Percentiles rank a stretch among this genome's conserved stretches.
These are phyloP conservation scores for Immersiella caudata DNA, from an alignment of 495 filamentous ascomycete genomes.

Conservation along the genomic window DNA sequence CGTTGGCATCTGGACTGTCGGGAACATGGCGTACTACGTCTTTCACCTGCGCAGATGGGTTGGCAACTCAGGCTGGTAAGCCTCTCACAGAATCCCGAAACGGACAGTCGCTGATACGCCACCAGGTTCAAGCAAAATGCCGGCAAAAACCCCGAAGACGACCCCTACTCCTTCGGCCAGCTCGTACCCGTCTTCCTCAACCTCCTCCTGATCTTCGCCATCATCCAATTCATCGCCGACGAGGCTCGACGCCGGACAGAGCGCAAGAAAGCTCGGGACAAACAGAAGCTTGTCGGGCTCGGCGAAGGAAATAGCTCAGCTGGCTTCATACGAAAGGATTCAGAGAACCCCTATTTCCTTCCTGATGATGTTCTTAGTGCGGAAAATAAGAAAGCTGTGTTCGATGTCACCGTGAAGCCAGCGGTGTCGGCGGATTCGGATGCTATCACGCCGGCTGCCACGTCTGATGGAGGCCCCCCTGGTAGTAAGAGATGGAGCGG, in stretches of 20 bases:
- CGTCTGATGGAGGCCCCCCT: too few relatives aligned
- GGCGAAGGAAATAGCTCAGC: too few relatives aligned
- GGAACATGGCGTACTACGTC: conserved; percentile 32
- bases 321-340: neutral
- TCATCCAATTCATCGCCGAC: conserved; percentile 36
- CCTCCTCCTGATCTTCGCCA: conserved; percentile 39
- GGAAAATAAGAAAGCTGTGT: neutral
- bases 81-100: too few relatives aligned
- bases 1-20: conserved; percentile 26
- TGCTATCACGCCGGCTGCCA: conserved; percentile 1
- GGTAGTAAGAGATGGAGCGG: too few relatives aligned
- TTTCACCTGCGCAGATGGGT: conserved; percentile 37
- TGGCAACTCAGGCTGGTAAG: conserved; percentile 34
- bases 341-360: neutral
- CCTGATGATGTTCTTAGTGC: neutral
- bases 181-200: conserved; percentile 44
- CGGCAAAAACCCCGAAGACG: conserved; percentile 36
- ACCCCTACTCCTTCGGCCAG: conserved; percentile 44
- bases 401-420: conserved; percentile 1
- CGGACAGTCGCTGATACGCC: too few relatives aligned
- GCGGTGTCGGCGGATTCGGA: neutral
- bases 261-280: neutral
- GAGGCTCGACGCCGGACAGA: neutral
- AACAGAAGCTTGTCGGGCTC: neutral
- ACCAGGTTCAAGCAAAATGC: conserved; percentile 11